Base-by-base conservation (phyloP, 352 stramenopile species). In the Lagenidium giganteum region DNA sequence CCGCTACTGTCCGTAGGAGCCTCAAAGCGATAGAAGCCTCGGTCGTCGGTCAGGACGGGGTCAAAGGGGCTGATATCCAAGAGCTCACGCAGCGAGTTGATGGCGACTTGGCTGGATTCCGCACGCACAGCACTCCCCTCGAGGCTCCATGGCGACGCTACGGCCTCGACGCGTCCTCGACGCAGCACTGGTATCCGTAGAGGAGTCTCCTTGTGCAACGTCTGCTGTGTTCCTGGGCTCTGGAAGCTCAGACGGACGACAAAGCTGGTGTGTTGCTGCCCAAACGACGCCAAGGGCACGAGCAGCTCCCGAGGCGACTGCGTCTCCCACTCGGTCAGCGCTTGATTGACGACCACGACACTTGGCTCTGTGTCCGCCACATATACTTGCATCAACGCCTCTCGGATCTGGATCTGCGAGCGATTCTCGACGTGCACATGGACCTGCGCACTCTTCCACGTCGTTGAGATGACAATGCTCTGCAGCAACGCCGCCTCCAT, bases 401-500 rank as follows among this genome's bases (percentile, higher is more conserved):
- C 64, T 1, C 42, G 33, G 4, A 89, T 40, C 31, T 57, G 54
- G 38, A 90, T 83, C 47, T 79, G 67, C 42, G 77, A 90, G 13
- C 41, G 42, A 39, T 90, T 90, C 3, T 53, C 46, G 30, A 87
- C 45, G 4, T 44, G 47, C 23, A 83, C 52, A 18, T 61, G 5
- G 16, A 83, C 46, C 21, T 24, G 22, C n/a, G 37, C 13, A 9
- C 28, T 23, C 24, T 16, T 41, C 16, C 18, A 8, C 8, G 32
- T 27, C 29, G 18, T 30, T 16, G 16, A 22, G 4, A 0, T 20
- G 4, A 14, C n/a, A 29, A 90, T 47, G 47, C 71, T 84, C 62
- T 90, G 77, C 42, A 90, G 36, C 66, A 90, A 57, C 40, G 74
- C 71, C 3, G 69, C 56, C 60, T 90, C 77, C 77, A 90, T 87